Evolutionary conservation across 805 yeast species (phyloP), one percentile per base, ranked within the genome.

Genomic region (Hanseniaspora lindneri): DNA sequence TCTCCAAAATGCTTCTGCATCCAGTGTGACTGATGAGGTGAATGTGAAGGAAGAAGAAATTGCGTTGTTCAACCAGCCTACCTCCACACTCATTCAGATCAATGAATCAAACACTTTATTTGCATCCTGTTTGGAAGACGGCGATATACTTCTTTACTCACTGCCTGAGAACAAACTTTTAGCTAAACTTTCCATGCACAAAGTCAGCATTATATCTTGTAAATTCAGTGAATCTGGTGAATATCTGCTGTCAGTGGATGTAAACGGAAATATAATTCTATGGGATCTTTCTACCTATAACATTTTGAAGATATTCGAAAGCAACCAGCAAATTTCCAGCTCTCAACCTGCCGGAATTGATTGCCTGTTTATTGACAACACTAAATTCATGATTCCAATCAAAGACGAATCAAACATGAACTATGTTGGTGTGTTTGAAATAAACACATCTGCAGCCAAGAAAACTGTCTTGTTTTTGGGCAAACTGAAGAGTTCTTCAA

Each of bases 21-120:
- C 14, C 37, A 44, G 28, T 44, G 13, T 27, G 3, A 24, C 4
- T 25, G 24, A 20, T 6, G 28, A 41, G 17, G 39, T 23, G 5
- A 13, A 14, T n/a, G n/a, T 29, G 4, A 39, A 39, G 20, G 39
- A 46, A 19, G 49, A 46, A 27, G 49, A 46, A 39, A 39, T 46
- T 30, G 43, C 34, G 4, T 24, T 46, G 20, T 46, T 46, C 27
- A 46, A 46, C 28, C 49, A 46, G 20, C 49, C 49, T 13, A 21
- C 13, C 2, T 46, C 49, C 1, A 46, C 27, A 14, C 14, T 30
- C n/a, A 39, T 46, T n/a, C 36, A 34, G n/a, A 20, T 44, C 14
- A 44, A 29, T 27, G 32, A 37, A 16, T 19, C 30, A 24, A 37
- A 37, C 14, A 30, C 42, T 3, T 10, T 44, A 25, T 44, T 37